Conservation (phyloP, 2,329 filamentous ascomycete genomes). For the Aspergillus sp. region DNA sequence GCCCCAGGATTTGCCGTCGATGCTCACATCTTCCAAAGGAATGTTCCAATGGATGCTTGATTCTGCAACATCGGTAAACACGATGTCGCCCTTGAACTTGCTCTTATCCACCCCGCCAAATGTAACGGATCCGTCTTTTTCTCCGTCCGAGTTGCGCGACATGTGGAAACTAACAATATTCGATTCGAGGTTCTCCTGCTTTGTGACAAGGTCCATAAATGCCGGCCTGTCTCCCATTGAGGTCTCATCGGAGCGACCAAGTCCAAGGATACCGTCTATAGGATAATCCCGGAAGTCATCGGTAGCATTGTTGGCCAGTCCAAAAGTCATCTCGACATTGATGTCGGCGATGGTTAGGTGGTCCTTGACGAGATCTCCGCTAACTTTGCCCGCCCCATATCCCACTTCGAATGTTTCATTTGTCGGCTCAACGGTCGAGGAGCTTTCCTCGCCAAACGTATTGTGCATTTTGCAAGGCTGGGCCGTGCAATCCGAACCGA, state of each 20-base stretch:
- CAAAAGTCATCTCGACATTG: conserved; percentile 66
- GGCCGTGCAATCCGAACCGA: conserved; percentile 67
- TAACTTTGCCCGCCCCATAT: conserved; percentile 77
- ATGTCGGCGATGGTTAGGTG: conserved; percentile 66
- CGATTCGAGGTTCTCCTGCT: conserved; percentile 56
- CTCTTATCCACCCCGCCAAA: conserved; percentile 69
- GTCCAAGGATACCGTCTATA: conserved; percentile 83
- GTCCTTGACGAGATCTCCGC: conserved; percentile 66
- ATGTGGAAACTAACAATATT: conserved; percentile 73
- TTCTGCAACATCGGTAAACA: conserved; percentile 60
- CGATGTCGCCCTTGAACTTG: conserved; percentile 67
- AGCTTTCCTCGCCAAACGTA: conserved; percentile 66
- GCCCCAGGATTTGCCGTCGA: conserved; percentile 60
- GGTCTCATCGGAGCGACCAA: conserved; percentile 63
- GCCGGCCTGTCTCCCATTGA: conserved; percentile 54
- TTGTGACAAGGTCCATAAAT: conserved; percentile 63
- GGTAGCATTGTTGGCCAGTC: conserved; percentile 70
- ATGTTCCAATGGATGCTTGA: conserved; percentile 70
- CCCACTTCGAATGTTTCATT: conserved; percentile 61
- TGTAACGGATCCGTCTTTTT: conserved; percentile 72
- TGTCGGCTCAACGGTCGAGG: conserved; percentile 59
- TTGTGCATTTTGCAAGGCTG: conserved; percentile 68
- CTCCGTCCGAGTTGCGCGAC: conserved; percentile 64
- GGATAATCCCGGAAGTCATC: conserved; percentile 74
- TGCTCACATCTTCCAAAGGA: conserved; percentile 63